These are phyloP conservation scores for Aciculosporium take DNA, from an alignment of 2,329 filamentous ascomycete species.

Conservation along the genomic window DNA sequence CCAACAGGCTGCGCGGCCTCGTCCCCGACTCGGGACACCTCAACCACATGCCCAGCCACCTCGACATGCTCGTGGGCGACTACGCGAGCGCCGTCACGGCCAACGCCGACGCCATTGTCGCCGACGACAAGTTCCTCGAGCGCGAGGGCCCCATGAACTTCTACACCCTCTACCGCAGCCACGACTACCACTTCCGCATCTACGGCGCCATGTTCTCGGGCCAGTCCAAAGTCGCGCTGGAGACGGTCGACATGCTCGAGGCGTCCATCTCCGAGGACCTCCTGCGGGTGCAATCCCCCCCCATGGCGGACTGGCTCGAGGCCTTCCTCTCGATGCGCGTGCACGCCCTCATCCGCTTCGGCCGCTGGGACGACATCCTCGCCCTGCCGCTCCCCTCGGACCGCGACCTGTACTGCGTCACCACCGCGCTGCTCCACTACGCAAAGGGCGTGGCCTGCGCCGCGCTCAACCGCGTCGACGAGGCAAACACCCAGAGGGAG, in stretches of 20 bases:
- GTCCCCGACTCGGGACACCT: slow-evolving; percentile 58
- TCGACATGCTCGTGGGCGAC: slow-evolving; percentile 60
- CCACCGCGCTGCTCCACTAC: slow-evolving; percentile 54
- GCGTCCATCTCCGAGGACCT: slow-evolving; percentile 47
- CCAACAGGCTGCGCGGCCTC: slow-evolving; percentile 47
- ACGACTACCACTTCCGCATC: slow-evolving; percentile 61
- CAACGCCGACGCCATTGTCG: slow-evolving; percentile 51
- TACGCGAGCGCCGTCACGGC: slow-evolving; percentile 52
- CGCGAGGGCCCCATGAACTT: slow-evolving; percentile 51
- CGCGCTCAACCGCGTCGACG: slow-evolving; percentile 36
- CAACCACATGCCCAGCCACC: slow-evolving; percentile 63
- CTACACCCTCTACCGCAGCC: slow-evolving; percentile 62
- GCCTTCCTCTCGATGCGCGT: slow-evolving; percentile 52
- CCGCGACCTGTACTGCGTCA: slow-evolving; percentile 48
- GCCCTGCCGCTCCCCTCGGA: slow-evolving; percentile 42
- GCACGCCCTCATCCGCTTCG: slow-evolving; percentile 61
- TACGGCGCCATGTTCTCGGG: slow-evolving; percentile 70
- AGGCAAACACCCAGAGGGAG: slow-evolving; percentile 37
- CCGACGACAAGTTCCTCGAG: slow-evolving; percentile 52
- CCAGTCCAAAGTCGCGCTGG: slow-evolving; percentile 45
- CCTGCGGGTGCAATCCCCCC: slow-evolving; percentile 48
- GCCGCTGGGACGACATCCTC: slow-evolving; percentile 53
- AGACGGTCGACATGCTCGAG: slow-evolving; percentile 46
- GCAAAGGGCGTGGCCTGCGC: slow-evolving; percentile 54
- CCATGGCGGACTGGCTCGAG: slow-evolving; percentile 71